Conservation (phyloP, 176 grass and related monocot genomes). For the Carex kokanica region DNA sequence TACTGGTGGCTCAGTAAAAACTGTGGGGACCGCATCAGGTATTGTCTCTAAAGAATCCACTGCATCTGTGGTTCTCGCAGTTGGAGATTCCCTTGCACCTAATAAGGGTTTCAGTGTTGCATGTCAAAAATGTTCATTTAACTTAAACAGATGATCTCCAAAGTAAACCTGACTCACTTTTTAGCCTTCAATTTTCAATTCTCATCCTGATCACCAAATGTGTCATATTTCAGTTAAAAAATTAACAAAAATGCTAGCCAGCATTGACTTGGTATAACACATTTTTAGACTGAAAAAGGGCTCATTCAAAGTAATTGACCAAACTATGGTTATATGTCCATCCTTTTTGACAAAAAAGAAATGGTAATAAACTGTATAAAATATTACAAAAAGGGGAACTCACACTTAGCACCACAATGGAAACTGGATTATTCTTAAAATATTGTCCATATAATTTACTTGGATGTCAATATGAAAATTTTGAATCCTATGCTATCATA, state of each 20-base stretch:
- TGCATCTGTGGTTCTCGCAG: conserved; percentile 40
- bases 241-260: background rate
- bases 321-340: background rate
- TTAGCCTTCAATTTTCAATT: background rate
- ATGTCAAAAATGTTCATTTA: background rate
- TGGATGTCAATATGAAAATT: conserved; percentile 21
- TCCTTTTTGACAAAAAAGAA: background rate
- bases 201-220: background rate
- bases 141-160: background rate
- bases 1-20: conserved; percentile 78
- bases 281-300: background rate
- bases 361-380: background rate
- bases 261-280: conserved; percentile 11
- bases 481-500: conserved; percentile 17
- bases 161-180: background rate
- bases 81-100: conserved; percentile 42
- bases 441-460: background rate
- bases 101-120: background rate
- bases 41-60: conserved; percentile 81
- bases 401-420: background rate
- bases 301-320: background rate
- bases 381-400: background rate
- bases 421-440: background rate
- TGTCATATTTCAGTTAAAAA: background rate
- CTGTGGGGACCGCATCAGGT: conserved; percentile 84